A percentile compares a stretch with the other conserved stretches of the same genome.
Conservation (phyloP, 2,329 filamentous ascomycete species). For the Hypocreales sp. region DNA sequence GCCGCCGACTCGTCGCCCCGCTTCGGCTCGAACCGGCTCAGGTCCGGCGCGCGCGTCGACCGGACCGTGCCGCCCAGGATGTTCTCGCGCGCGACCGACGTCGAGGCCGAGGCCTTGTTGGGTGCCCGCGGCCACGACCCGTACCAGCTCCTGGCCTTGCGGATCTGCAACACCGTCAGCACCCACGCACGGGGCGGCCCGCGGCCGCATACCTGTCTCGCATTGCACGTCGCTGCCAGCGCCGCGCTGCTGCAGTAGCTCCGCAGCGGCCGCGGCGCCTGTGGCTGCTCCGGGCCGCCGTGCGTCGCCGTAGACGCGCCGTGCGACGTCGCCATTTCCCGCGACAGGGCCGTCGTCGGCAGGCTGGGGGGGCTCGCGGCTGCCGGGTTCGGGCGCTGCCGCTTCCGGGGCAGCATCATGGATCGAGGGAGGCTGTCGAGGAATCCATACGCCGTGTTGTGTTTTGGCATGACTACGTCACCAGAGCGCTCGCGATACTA, state of each 20-base stretch:
- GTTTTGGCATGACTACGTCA: neutral
- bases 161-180: conserved; percentile 20
- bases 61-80: conserved; percentile 41
- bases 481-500: too few relatives aligned
- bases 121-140: conserved; percentile 41
- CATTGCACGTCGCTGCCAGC: neutral
- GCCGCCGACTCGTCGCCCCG: conserved; percentile 16
- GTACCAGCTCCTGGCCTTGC: conserved; percentile 45
- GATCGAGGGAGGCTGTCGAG: conserved; percentile 1
- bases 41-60: conserved; percentile 28
- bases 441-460: conserved; percentile 5
- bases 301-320: conserved; percentile 1
- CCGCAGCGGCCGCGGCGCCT: conserved; percentile 2
- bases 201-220: neutral
- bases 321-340: conserved; percentile 6
- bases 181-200: neutral
- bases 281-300: conserved; percentile 1
- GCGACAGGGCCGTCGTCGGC: conserved; percentile 7
- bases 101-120: conserved; percentile 45
- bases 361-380: conserved; percentile 6
- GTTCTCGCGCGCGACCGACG: conserved; percentile 43
- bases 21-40: conserved; percentile 33
- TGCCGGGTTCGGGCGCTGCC: conserved; percentile 14
- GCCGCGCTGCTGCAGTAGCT: conserved; percentile 1
- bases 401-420: conserved; percentile 19